Base-by-base conservation (phyloP, 148 eudicot species). In the Gaultheria prostrata region DNA sequence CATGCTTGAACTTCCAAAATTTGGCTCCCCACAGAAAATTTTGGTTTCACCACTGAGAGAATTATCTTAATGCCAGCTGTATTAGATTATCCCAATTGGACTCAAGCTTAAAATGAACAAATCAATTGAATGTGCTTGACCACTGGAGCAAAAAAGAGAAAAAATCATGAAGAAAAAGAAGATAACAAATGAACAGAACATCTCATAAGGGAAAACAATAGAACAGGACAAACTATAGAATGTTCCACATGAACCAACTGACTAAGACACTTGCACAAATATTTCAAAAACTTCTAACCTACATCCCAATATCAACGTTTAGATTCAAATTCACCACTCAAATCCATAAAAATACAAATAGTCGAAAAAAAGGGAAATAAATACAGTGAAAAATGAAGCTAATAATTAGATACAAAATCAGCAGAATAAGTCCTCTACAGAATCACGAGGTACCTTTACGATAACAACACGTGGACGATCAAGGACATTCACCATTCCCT, bases 401-500 rank as follows among this genome's bases (percentile, higher is more conserved):
- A 50, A 35, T 67, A 77, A 45, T 46, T 18, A 65, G 45, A n/a
- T 15, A 3, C 6, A 33, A 32, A 75, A 43, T 32, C 33, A 59
- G 50, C 12, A 50, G 18, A 63, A 45, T 39, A 71, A 46, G 45
- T 35, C 32, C 57, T 35, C 7, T 49, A 54, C 69, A 67, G 28
- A 70, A 11, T 65, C 32, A 30, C 8, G 54, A 57, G 21, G 78
- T 86, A 91, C 93, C 93, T 89, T 88, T 53, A 89, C 20, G 20
- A 69, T 70, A 71, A 82, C 20, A 83, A 6, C 15, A 6, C 59
- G 84, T 49, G 84, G 87, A 74, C 57, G 85, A 85, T 69, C 89
- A 79, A 43, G 21, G 11, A 82, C 50, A 80, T 78, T 89, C 77
- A 45, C 83, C 78, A 84, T 50, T 33, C 89, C 84, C 90, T 91